phyloP scores from a whole-genome alignment of 2,329 filamentous ascomycete genomes.

The Colletotrichum tanaceti region DNA sequence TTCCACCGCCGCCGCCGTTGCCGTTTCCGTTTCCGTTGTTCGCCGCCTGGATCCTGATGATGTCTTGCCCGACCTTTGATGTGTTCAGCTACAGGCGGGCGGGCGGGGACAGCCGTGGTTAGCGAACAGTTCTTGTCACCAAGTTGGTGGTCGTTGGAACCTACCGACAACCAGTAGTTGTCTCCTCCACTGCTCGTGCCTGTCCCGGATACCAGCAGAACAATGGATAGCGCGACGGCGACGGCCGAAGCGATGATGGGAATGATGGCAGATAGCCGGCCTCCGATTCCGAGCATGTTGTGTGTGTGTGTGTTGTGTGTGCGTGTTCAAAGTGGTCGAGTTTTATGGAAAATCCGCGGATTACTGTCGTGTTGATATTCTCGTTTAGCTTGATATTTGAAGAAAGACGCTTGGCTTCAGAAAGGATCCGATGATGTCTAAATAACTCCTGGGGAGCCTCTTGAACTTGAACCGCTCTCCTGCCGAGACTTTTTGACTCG shows the following conservation, averaged over 20 bases:
- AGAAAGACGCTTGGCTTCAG: neutral
- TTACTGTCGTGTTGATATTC: neutral
- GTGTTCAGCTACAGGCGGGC: constrained; percentile 40
- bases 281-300: constrained; percentile 34
- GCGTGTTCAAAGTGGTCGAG: neutral
- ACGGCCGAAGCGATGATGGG: constrained; percentile 37
- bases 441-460: neutral
- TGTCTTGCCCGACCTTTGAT: constrained; percentile 39
- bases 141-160: neutral
- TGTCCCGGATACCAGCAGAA: constrained; percentile 33
- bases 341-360: neutral
- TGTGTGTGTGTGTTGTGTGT: neutral
- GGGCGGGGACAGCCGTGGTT: too few relatives aligned
- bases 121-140: too few relatives aligned
- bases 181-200: constrained; percentile 19
- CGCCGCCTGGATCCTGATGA: constrained; percentile 38
- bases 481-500: neutral
- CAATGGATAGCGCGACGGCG: constrained; percentile 52
- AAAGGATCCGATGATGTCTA: neutral
- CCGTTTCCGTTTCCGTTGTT: constrained; percentile 23
- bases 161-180: constrained; percentile 39
- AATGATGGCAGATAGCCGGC: constrained; percentile 29
- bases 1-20: constrained; percentile 24
- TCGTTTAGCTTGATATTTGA: neutral
- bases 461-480: neutral